These are phyloP conservation scores for Yarrowia sp. DNA, from an alignment of 805 yeast species.

Conservation along the genomic window DNA sequence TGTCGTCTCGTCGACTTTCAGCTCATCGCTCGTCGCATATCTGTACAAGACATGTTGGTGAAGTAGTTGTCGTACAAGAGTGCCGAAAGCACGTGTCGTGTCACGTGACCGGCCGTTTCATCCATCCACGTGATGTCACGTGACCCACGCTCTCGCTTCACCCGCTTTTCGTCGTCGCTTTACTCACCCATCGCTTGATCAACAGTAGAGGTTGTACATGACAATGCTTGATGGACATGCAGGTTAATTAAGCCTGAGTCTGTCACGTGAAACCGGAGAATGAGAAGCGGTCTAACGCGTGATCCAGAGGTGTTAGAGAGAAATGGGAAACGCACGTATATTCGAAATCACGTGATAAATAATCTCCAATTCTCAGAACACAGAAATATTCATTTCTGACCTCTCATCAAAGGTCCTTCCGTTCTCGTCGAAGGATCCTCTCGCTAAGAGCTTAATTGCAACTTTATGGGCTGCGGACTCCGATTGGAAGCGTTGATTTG, in stretches of 20 bases:
- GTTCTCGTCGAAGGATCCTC: neutral
- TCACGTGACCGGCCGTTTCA: neutral
- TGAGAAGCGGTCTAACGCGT: neutral
- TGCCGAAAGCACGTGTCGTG: neutral
- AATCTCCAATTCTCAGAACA: too few relatives aligned
- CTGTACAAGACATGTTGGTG: neutral
- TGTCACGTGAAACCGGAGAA: constrained; percentile 5
- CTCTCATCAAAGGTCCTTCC: neutral
- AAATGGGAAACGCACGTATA: too few relatives aligned
- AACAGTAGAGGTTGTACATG: constrained; percentile 29
- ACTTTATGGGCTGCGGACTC: constrained; percentile 12
- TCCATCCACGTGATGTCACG: neutral
- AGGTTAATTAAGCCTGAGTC: constrained; percentile 21
- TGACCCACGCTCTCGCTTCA: neutral
- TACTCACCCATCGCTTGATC: constrained; percentile 35
- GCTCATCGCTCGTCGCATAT: constrained; percentile 9
- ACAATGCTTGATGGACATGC: constrained; percentile 31
- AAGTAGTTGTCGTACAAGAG: neutral
- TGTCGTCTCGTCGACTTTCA: neutral
- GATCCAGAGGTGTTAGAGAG: neutral
- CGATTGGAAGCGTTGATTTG: neutral
- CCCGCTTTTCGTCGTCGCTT: neutral
- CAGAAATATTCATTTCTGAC: too few relatives aligned
- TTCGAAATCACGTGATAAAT: neutral
- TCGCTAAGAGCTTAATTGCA: constrained; percentile 5